Conservation (phyloP, 164 flowering plant genomes). For the Chloranthus sessilifolius region DNA sequence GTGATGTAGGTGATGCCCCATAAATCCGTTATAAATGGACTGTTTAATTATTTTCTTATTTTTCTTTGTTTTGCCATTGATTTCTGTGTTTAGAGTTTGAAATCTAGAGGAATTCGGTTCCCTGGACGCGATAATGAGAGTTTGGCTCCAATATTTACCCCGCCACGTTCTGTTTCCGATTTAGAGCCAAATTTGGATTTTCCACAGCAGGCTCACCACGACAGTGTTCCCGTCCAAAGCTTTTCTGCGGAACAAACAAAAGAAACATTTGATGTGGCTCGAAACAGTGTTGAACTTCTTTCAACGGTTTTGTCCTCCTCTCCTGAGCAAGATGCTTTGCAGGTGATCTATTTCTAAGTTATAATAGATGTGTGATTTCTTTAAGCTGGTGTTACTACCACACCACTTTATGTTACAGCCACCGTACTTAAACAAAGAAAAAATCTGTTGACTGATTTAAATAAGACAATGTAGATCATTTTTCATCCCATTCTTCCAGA, state of each 20-base stretch:
- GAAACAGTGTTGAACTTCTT: constrained; percentile 90
- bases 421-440: too few species aligned
- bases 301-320: constrained; percentile 89
- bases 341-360: too few species aligned
- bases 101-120: constrained; percentile 82
- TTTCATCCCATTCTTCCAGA: too few species aligned
- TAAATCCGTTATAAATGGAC: too few species aligned
- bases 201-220: constrained; percentile 29
- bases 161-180: constrained; percentile 64
- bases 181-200: constrained; percentile 34
- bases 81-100: constrained; percentile 57
- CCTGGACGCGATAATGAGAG: constrained; percentile 96
- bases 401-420: too few species aligned
- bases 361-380: too few species aligned
- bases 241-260: constrained; percentile 83
- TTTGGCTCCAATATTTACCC: constrained; percentile 90
- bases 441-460: too few species aligned
- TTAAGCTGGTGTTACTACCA: too few species aligned
- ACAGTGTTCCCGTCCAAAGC: constrained; percentile 37
- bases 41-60: too few species aligned
- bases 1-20: too few species aligned
- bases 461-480: too few species aligned
- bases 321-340: constrained; percentile 76
- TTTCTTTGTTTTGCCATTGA: too few species aligned
- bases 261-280: constrained; percentile 94